These are phyloP conservation scores for Cryptococcus sp. DNA, from an alignment of 1,284 basidiomycete genomes.

Conservation along the genomic window DNA sequence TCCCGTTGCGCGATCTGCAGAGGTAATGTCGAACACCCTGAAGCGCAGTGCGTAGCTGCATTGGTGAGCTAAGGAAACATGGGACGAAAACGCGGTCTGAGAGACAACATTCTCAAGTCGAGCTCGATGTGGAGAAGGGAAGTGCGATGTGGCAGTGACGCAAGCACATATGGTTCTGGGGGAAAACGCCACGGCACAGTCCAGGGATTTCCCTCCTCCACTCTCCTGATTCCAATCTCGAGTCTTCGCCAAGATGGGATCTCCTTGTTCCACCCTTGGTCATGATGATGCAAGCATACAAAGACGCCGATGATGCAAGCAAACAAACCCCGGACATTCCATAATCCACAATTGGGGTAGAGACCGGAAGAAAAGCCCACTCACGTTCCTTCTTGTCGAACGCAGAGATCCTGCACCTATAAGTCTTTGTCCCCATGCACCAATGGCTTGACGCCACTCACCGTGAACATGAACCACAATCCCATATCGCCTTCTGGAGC, in stretches of 20 bases:
- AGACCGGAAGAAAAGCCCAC: conserved; percentile 2
- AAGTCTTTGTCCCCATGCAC: background rate
- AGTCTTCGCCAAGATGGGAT: background rate
- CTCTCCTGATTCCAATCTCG: background rate
- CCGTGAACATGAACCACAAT: conserved; percentile 43
- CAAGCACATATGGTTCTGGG: background rate
- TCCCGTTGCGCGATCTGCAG: conserved; percentile 7
- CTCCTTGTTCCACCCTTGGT: background rate
- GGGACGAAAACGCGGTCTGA: background rate
- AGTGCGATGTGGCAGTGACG: conserved; percentile 4
- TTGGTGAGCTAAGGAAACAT: too few relatives aligned
- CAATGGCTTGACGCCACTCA: conserved; percentile 13
- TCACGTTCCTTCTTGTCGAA: conserved; percentile 37
- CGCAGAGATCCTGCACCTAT: conserved; percentile 30
- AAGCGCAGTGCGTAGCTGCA: conserved; percentile 33
- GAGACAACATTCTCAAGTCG: background rate
- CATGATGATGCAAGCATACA: too few relatives aligned
- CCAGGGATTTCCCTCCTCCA: background rate
- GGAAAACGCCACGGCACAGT: background rate
- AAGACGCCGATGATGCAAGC: too few relatives aligned
- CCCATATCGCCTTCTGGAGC: conserved; percentile 32
- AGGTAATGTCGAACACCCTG: conserved; percentile 25
- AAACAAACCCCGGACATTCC: too few relatives aligned
- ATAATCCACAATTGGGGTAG: too few relatives aligned
- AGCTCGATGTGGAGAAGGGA: background rate